These are phyloP conservation scores for Schwanniomyces vanrijiae DNA, from an alignment of 805 yeast genomes.

Conservation along the genomic window DNA sequence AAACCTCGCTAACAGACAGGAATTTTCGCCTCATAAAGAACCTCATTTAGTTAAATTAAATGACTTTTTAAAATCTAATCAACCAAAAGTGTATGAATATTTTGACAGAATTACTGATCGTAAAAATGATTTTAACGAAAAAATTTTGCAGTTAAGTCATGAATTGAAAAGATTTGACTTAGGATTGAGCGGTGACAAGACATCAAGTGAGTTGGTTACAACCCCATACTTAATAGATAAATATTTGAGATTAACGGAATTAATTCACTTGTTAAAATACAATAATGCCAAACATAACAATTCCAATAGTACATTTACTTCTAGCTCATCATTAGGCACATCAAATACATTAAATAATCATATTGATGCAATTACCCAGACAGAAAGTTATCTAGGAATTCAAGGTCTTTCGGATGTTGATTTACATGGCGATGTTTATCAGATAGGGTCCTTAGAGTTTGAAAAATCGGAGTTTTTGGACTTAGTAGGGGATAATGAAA, in stretches of 20 bases:
- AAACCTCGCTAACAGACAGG: conserved; percentile 73
- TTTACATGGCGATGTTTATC: conserved; percentile 33
- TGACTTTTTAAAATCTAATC: conserved; percentile 58
- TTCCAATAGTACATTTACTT: conserved; percentile 3
- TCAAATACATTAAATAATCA: conserved; percentile 6
- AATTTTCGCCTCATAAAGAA: conserved; percentile 78
- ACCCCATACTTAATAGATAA: conserved; percentile 71
- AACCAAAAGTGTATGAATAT: conserved; percentile 61
- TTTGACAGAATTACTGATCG: conserved; percentile 71
- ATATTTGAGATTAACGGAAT: conserved; percentile 57
- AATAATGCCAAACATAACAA: neutral
- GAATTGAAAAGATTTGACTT: conserved; percentile 57
- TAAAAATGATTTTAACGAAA: conserved; percentile 64
- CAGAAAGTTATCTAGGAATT: conserved; percentile 1
- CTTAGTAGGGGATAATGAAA: conserved; percentile 42
- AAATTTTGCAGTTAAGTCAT: conserved; percentile 54
- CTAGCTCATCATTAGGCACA: conserved; percentile 9
- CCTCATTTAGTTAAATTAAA: conserved; percentile 76
- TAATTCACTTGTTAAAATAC: conserved; percentile 46
- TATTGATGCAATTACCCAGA: conserved; percentile 1
- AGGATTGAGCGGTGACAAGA: conserved; percentile 49
- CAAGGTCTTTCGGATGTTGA: conserved; percentile 22
- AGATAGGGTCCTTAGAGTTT: conserved; percentile 48
- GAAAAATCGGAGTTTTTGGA: conserved; percentile 51
- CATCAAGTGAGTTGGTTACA: conserved; percentile 60